A percentile compares a stretch with the other conserved stretches of the same genome.
These are phyloP conservation scores for Clitopilus hobsonii DNA, from an alignment of 768 basidiomycete species.

Conservation along the genomic window DNA sequence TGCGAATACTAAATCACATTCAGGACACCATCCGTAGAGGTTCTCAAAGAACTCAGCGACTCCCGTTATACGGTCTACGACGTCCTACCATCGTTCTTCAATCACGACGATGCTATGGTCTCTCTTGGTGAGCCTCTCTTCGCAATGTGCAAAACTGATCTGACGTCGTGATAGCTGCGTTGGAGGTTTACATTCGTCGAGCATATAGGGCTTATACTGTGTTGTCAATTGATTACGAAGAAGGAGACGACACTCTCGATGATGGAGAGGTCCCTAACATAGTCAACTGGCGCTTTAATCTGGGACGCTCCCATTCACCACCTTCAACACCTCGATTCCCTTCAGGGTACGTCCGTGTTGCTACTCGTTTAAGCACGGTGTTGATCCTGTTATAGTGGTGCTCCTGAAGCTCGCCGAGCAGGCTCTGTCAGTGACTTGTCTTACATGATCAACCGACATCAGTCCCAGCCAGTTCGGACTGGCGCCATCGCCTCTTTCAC, in stretches of 20 bases:
- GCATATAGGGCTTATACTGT: slow-evolving; percentile 93
- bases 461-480: slow-evolving; percentile 84
- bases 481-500: slow-evolving; percentile 93
- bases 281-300: slow-evolving; percentile 93
- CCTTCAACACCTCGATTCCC: slow-evolving; percentile 75
- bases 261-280: slow-evolving; percentile 79
- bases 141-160: neutral
- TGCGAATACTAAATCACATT: slow-evolving; percentile 11
- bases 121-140: slow-evolving; percentile 58
- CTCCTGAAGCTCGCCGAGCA: slow-evolving; percentile 65
- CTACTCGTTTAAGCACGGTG: neutral
- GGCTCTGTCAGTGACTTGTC: slow-evolving; percentile 95
- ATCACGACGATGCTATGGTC: slow-evolving; percentile 78
- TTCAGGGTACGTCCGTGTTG: slow-evolving; percentile 32
- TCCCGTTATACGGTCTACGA: slow-evolving; percentile 97
- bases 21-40: slow-evolving; percentile 80
- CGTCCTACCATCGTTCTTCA: slow-evolving; percentile 95
- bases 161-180: slow-evolving; percentile 56
- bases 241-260: slow-evolving; percentile 72
- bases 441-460: slow-evolving; percentile 83
- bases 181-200: slow-evolving; percentile 94
- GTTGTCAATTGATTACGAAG: slow-evolving; percentile 91
- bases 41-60: slow-evolving; percentile 90
- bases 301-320: slow-evolving; percentile 83
- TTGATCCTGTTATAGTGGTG: slow-evolving; percentile 8